phyloP scores from a whole-genome alignment of 1,284 basidiomycete species.

The Pseudozyma thailandica region DNA sequence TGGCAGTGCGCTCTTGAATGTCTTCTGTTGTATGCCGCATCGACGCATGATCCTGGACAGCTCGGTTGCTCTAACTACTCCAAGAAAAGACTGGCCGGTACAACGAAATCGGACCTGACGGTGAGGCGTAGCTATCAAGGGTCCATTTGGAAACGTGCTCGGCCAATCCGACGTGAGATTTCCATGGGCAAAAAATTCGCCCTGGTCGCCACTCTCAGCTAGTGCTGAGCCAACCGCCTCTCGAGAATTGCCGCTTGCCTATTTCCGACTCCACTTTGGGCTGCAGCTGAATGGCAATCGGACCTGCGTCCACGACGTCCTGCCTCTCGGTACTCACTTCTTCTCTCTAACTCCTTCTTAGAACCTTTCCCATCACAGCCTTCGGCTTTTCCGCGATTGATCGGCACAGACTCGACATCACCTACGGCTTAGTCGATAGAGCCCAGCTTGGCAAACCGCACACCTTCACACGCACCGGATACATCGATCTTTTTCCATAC shows the following conservation, averaged over 20 bases:
- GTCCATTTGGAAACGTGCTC: constrained; percentile 37
- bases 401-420: neutral
- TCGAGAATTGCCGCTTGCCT: constrained; percentile 1
- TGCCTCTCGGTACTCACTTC: neutral
- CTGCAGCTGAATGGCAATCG: constrained; percentile 28
- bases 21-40: no score
- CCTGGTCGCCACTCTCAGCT: neutral
- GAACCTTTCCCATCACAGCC: neutral
- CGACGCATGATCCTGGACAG: no score
- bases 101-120: neutral
- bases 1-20: no score
- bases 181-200: neutral
- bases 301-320: constrained; percentile 15
- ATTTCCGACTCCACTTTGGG: constrained; percentile 29
- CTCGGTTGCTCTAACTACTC: no score
- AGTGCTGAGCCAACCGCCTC: constrained; percentile 28
- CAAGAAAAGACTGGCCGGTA: no score
- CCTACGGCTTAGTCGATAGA: neutral
- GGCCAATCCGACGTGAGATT: constrained; percentile 32
- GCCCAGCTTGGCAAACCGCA: no score
- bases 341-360: neutral
- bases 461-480: no score
- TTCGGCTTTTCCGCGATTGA: neutral
- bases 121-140: neutral
- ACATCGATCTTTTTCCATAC: no score